Conservation (phyloP, 148 eudicot genomes). For the Persicaria maculosa region DNA sequence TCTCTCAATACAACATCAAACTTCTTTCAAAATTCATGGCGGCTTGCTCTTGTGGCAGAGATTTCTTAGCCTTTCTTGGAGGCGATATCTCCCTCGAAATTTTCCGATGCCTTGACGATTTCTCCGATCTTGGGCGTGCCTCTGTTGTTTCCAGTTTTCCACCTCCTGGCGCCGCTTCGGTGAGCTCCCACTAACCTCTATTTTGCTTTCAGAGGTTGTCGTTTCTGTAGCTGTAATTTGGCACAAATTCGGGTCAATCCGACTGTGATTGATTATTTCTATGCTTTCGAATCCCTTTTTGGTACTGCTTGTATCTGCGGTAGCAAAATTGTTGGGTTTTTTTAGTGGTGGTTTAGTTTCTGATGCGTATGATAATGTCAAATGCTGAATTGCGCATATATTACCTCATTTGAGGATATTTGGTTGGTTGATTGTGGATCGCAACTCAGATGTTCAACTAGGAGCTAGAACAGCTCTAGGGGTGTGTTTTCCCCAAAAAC, state of each 20-base stretch:
- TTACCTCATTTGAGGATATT: too few species aligned
- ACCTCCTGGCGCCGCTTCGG: constrained; percentile 56
- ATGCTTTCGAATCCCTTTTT: not conserved
- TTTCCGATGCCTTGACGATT: constrained; percentile 49
- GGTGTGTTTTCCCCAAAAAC: too few species aligned
- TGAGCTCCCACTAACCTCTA: constrained; percentile 20
- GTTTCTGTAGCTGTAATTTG: not conserved
- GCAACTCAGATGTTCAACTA: not conserved
- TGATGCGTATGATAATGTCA: too few species aligned
- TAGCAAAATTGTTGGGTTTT: not conserved
- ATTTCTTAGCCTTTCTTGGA: constrained; percentile 45
- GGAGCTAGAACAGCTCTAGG: too few species aligned
- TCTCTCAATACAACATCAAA: not conserved
- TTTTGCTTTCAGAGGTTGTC: not conserved
- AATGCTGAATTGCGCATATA: too few species aligned
- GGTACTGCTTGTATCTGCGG: not conserved
- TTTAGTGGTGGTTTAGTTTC: too few species aligned
- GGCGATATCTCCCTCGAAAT: constrained; percentile 39
- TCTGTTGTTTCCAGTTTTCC: constrained; percentile 52
- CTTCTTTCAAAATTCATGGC: not conserved
- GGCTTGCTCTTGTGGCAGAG: not conserved
- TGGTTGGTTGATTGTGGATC: not conserved
- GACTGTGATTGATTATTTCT: not conserved
- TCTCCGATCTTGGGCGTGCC: constrained; percentile 49
- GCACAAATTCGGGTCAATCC: not conserved